phyloP scores from a whole-genome alignment of 805 yeast species.

The Isabelozyma pseudorhagii region DNA sequence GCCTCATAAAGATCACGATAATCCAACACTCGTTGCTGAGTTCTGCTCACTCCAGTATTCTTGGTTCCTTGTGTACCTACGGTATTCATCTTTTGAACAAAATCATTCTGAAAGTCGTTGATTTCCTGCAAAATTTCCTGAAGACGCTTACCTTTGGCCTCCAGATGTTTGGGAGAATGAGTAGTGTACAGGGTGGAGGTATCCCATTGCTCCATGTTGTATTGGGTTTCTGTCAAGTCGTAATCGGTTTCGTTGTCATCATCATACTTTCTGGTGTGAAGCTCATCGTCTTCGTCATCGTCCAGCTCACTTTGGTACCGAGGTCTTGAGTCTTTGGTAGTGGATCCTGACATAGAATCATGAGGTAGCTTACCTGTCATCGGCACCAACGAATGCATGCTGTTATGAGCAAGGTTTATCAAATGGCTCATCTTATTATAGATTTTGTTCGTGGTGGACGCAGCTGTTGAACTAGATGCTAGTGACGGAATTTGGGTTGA shows the following conservation, averaged over 20 bases:
- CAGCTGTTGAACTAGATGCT: not conserved
- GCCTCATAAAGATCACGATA: conserved; percentile 22
- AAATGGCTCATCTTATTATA: conserved; percentile 13
- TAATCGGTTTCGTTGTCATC: conserved; percentile 5
- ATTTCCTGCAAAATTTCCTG: conserved; percentile 21
- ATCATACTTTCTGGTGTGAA: conserved; percentile 5
- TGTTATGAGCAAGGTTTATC: conserved; percentile 11
- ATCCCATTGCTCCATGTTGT: not conserved
- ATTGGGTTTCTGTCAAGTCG: not conserved
- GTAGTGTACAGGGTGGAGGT: not conserved
- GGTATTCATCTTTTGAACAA: conserved; percentile 19
- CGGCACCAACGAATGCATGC: conserved; percentile 14
- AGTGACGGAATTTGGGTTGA: not conserved
- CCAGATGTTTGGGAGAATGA: not conserved
- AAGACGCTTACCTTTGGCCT: conserved; percentile 1
- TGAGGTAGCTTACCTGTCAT: not conserved
- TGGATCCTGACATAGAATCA: not conserved
- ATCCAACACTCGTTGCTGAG: conserved; percentile 34
- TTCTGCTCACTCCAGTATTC: conserved; percentile 17
- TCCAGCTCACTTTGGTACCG: conserved; percentile 24
- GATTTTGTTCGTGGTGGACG: conserved; percentile 7
- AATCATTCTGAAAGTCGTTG: conserved; percentile 27
- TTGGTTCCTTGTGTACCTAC: conserved; percentile 1
- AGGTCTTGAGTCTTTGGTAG: not conserved
- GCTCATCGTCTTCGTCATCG: conserved; percentile 11